A percentile compares a stretch with the other conserved stretches of the same genome.
Evolutionary conservation across 2,329 filamentous ascomycete genomes (phyloP).

Genomic region (Pyrenophora teres): DNA sequence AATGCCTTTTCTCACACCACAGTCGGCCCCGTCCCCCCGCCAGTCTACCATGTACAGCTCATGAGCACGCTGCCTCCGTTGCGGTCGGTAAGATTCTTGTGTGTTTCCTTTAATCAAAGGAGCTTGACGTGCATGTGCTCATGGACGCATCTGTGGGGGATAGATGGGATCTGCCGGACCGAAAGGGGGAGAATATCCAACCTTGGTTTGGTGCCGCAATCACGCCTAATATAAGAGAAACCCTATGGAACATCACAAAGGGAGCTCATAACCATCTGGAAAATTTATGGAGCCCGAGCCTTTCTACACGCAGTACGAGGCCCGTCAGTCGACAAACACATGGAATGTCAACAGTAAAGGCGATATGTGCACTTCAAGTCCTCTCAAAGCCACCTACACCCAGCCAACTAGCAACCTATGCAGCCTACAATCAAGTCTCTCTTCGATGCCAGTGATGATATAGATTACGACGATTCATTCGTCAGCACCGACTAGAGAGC

Average conservation of each 20-base stretch:
- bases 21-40: not conserved
- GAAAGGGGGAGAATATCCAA: constrained; percentile 29
- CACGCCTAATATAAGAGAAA: not conserved
- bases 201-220: constrained; percentile 35
- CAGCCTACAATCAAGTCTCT: constrained; percentile 10
- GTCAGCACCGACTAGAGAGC: constrained; percentile 15
- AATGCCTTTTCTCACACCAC: constrained; percentile 17
- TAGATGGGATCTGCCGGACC: constrained; percentile 37
- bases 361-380: constrained; percentile 24
- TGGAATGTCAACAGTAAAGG: constrained; percentile 26
- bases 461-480: constrained; percentile 18
- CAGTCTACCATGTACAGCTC: not conserved
- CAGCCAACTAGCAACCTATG: not conserved
- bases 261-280: constrained; percentile 20
- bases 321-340: constrained; percentile 6
- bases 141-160: constrained; percentile 25
- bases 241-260: constrained; percentile 25
- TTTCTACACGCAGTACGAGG: constrained; percentile 34
- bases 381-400: not conserved
- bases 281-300: constrained; percentile 7
- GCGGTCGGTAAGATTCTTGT: constrained; percentile 29
- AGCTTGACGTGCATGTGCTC: constrained; percentile 30
- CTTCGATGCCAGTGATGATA: not conserved
- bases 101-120: constrained; percentile 31
- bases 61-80: constrained; percentile 24